phyloP scores from a whole-genome alignment of 257 asterid genomes.

The Plantago elongata region DNA sequence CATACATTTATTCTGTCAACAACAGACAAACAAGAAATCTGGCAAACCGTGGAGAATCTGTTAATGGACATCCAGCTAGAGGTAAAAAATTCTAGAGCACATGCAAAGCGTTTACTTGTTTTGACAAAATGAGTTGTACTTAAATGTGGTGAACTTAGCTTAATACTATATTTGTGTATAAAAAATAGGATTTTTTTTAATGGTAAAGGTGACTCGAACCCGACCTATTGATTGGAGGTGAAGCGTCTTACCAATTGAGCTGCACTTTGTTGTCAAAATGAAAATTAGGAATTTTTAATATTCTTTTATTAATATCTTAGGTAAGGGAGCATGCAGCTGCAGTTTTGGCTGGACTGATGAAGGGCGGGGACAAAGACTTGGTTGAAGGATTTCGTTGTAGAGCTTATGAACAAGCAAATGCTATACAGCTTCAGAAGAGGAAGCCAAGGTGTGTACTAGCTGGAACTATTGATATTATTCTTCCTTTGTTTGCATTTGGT shows the following conservation, averaged over 20 bases:
- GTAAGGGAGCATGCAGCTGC: constrained; percentile 99
- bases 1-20: constrained; percentile 73
- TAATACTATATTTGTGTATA: no score
- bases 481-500: background rate
- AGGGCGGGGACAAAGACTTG: constrained; percentile 70
- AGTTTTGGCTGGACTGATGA: constrained; percentile 96
- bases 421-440: constrained; percentile 51
- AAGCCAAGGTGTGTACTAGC: constrained; percentile 48
- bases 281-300: no score
- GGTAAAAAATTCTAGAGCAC: constrained; percentile 41
- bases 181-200: no score
- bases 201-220: no score
- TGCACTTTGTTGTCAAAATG: no score
- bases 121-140: constrained; percentile 1
- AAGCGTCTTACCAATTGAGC: no score
- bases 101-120: constrained; percentile 6
- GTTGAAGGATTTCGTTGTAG: constrained; percentile 73
- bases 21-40: constrained; percentile 65
- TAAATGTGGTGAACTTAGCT: background rate
- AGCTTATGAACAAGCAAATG: constrained; percentile 77
- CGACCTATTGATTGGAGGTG: no score
- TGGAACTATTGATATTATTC: constrained; percentile 17
- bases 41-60: constrained; percentile 85
- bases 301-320: constrained; percentile 25
- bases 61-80: constrained; percentile 87